These are phyloP conservation scores for Isochrysis galbana DNA, from an alignment of 78 protist species.

Conservation along the genomic window DNA sequence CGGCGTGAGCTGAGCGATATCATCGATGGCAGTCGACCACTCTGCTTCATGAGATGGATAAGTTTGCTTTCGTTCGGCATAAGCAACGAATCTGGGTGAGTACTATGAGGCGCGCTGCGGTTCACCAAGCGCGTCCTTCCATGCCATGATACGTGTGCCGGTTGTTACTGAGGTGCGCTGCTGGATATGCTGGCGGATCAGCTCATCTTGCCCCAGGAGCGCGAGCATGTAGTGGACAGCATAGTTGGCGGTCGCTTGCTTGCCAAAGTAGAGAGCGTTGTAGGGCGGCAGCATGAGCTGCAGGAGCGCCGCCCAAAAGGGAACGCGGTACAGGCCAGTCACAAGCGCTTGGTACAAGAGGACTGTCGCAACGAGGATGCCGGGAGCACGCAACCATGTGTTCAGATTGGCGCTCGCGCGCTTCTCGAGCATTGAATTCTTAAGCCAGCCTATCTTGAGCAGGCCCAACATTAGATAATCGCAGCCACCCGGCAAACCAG, in stretches of 20 bases:
- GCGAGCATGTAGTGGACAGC: background rate
- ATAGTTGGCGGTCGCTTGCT: background rate
- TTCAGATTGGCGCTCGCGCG: background rate
- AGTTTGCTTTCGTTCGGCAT: too few species aligned
- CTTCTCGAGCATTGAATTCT: background rate
- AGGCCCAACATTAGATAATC: background rate
- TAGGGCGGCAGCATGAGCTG: background rate
- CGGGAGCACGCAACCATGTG: background rate
- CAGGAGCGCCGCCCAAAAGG: background rate
- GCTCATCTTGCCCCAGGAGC: background rate
- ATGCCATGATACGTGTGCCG: background rate
- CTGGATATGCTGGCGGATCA: background rate
- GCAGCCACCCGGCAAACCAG: background rate
- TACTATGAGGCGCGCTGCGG: background rate
- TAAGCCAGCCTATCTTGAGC: background rate
- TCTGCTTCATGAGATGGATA: too few species aligned
- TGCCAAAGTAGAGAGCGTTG: background rate
- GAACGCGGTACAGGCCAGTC: background rate
- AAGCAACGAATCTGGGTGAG: too few species aligned
- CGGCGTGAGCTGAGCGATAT: too few species aligned
- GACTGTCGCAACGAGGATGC: background rate
- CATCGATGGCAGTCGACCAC: too few species aligned
- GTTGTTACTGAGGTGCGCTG: background rate
- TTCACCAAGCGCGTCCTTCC: background rate
- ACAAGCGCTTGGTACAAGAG: background rate